These are phyloP conservation scores for Mytilinidion resinicola DNA, from an alignment of 495 filamentous ascomycete genomes.

Conservation along the genomic window DNA sequence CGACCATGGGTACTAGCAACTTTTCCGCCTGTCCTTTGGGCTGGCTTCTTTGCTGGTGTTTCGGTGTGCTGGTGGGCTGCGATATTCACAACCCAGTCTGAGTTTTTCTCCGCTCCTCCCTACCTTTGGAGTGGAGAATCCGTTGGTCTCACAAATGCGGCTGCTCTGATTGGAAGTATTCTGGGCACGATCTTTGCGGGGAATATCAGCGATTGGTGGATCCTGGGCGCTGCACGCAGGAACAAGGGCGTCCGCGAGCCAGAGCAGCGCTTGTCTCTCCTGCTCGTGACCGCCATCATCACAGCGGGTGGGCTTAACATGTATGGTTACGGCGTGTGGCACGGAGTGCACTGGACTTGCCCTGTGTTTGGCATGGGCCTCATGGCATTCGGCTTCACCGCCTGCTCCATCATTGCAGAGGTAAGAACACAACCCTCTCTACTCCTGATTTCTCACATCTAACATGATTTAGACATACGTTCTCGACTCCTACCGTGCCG, in stretches of 20 bases:
- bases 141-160: conserved; percentile 45
- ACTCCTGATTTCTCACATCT: no score
- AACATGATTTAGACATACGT: background rate
- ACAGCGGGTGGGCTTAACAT: conserved; percentile 44
- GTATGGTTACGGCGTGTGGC: no score
- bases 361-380: background rate
- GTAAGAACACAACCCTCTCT: background rate
- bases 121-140: conserved; percentile 49
- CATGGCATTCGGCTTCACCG: background rate
- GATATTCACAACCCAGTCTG: conserved; percentile 48
- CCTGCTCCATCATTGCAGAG: background rate
- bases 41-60: conserved; percentile 47
- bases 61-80: conserved; percentile 51
- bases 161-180: conserved; percentile 45
- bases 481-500: background rate
- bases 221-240: conserved; percentile 41
- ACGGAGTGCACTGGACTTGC: background rate
- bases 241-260: conserved; percentile 51
- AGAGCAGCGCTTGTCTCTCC: conserved; percentile 49
- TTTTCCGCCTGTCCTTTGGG: conserved; percentile 51
- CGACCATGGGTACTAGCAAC: conserved; percentile 47
- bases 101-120: conserved; percentile 45
- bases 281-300: conserved; percentile 41
- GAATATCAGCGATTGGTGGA: conserved; percentile 48
- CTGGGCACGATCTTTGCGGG: conserved; percentile 46